phyloP scores from a whole-genome alignment of 2,329 filamentous ascomycete species.

The Alternaria viburni region DNA sequence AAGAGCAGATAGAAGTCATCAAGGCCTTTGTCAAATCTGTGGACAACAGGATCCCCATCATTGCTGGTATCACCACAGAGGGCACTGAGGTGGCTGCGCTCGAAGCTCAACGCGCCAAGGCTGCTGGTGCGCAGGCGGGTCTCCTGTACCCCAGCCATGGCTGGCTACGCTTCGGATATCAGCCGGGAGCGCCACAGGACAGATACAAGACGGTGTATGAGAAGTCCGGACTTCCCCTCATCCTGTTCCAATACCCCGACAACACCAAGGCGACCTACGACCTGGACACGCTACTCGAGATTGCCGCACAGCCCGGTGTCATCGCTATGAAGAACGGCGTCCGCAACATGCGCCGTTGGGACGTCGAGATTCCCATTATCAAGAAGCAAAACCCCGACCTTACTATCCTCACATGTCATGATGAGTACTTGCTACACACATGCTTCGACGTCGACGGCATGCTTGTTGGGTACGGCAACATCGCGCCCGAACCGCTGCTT shows the following conservation, averaged over 20 bases:
- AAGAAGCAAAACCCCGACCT: constrained; percentile 57
- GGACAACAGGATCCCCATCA: constrained; percentile 59
- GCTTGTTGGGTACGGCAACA: constrained; percentile 62
- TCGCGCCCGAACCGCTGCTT: constrained; percentile 58
- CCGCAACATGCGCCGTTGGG: constrained; percentile 64
- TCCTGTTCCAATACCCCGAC: constrained; percentile 62
- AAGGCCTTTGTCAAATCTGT: constrained; percentile 61
- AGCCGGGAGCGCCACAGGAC: constrained; percentile 59
- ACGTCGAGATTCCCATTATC: constrained; percentile 62
- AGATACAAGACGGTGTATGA: constrained; percentile 60
- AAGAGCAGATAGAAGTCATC: constrained; percentile 59
- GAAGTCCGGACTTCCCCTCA: constrained; percentile 57
- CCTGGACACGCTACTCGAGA: constrained; percentile 60
- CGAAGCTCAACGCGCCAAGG: constrained; percentile 59
- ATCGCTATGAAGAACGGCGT: constrained; percentile 66
- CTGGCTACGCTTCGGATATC: constrained; percentile 63
- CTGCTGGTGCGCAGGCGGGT: constrained; percentile 59
- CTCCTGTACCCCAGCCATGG: constrained; percentile 61
- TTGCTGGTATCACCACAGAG: constrained; percentile 61
- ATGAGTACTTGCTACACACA: constrained; percentile 61
- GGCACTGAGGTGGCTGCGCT: constrained; percentile 61
- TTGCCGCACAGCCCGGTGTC: constrained; percentile 59
- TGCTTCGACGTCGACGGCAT: constrained; percentile 61
- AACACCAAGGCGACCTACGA: constrained; percentile 61
- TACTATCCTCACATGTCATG: constrained; percentile 60